Conservation (phyloP, 169 alveolate genomes). For the Eimeria necatrix region DNA sequence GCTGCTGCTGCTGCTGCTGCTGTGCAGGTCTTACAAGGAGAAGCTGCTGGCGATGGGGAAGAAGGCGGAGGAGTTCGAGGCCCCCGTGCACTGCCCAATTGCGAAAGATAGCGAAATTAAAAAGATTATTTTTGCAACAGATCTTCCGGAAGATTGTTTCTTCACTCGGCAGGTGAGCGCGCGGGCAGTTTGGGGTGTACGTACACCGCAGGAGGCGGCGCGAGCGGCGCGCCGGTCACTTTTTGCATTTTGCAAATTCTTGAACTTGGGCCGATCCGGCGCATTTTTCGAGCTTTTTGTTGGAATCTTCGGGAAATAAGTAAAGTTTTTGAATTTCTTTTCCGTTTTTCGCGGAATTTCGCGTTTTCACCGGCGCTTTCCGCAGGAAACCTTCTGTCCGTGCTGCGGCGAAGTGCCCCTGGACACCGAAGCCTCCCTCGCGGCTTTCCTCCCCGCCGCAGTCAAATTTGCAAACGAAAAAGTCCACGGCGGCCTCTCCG, state of each 20-base stretch:
- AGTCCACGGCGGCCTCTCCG: slow-evolving; percentile 67
- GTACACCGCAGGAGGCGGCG: background rate
- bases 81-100: slow-evolving; percentile 53
- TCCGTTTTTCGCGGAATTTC: background rate
- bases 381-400: slow-evolving; percentile 75
- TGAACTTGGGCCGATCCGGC: background rate
- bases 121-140: slow-evolving; percentile 63
- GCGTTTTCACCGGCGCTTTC: background rate
- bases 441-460: slow-evolving; percentile 75
- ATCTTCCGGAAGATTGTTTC: slow-evolving; percentile 74
- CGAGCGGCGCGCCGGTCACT: too few relatives aligned
- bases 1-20: background rate
- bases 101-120: slow-evolving; percentile 29
- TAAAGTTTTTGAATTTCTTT: background rate
- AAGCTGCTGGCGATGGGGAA: slow-evolving; percentile 55
- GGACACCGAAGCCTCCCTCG: slow-evolving; percentile 72
- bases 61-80: slow-evolving; percentile 66
- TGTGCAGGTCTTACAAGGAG: background rate
- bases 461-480: slow-evolving; percentile 59
- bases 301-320: too few relatives aligned
- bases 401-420: slow-evolving; percentile 76
- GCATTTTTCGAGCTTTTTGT: background rate
- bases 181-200: background rate
- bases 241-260: background rate
- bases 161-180: slow-evolving; percentile 38